Conservation (phyloP, 2,329 filamentous ascomycete genomes). For the Bipolaris bicolor region DNA sequence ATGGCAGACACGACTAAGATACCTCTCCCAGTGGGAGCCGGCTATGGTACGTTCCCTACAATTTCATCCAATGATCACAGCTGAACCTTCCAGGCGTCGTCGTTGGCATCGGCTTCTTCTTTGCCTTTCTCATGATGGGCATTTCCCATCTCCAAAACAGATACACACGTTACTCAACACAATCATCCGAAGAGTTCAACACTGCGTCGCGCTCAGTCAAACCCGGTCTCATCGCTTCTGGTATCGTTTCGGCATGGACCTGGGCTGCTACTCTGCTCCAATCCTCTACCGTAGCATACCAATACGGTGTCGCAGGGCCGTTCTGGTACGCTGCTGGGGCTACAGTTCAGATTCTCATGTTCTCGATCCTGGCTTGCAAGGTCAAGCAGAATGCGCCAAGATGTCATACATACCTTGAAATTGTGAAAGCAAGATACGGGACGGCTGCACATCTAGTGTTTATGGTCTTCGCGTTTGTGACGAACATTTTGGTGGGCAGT, state of each 20-base stretch:
- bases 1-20: constrained; percentile 28
- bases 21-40: constrained; percentile 48
- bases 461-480: constrained; percentile 51
- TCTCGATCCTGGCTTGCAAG: constrained; percentile 53
- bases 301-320: constrained; percentile 39
- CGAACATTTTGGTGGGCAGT: constrained; percentile 53
- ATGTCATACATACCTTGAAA: constrained; percentile 52
- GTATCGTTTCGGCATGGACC: constrained; percentile 59
- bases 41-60: constrained; percentile 52
- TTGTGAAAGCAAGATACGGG: constrained; percentile 51
- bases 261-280: constrained; percentile 54
- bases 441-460: constrained; percentile 48
- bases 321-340: constrained; percentile 54
- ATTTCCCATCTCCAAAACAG: constrained; percentile 48
- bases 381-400: constrained; percentile 52
- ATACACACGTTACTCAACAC: constrained; percentile 49
- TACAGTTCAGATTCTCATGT: constrained; percentile 54
- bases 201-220: constrained; percentile 54
- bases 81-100: constrained; percentile 40
- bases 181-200: constrained; percentile 56
- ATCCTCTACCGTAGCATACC: constrained; percentile 38
- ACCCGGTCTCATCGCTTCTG: constrained; percentile 55
- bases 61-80: background rate
- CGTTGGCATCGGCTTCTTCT: constrained; percentile 56
- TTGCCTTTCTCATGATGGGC: constrained; percentile 44